phyloP scores from a whole-genome alignment of 1,284 basidiomycete species.

The Marasmius oreades region DNA sequence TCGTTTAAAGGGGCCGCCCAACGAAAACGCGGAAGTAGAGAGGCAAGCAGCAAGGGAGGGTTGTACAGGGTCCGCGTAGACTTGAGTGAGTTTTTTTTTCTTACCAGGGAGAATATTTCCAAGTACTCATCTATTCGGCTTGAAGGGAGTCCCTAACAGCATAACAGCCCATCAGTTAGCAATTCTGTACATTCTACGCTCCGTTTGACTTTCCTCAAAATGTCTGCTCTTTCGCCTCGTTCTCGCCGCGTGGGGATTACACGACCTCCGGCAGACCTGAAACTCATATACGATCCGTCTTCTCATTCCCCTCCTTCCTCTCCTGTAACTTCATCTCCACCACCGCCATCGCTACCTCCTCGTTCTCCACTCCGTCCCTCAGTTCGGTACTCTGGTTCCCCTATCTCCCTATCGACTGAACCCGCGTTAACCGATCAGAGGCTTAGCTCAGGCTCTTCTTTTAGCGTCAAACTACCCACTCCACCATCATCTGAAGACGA shows the following conservation, averaged over 20 bases:
- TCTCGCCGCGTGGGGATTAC: conserved; percentile 15
- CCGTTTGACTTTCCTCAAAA: not conserved
- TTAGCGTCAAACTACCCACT: conserved; percentile 20
- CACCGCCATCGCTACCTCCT: conserved; percentile 22
- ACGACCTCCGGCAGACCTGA: conserved; percentile 19
- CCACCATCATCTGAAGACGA: conserved; percentile 26
- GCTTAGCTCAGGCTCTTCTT: conserved; percentile 8
- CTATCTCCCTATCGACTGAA: conserved; percentile 19
- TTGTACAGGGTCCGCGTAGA: not conserved
- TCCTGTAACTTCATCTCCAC: conserved; percentile 20
- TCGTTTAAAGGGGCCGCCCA: not conserved
- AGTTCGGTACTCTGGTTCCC: conserved; percentile 18
- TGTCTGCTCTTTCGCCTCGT: not conserved
- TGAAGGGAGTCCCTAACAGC: not conserved
- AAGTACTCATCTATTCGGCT: not conserved
- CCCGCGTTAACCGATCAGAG: conserved; percentile 8
- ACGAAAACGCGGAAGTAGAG: not conserved
- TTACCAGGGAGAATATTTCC: not conserved
- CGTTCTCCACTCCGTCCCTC: conserved; percentile 37
- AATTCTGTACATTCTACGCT: not conserved
- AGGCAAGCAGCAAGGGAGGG: not conserved
- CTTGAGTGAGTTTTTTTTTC: not conserved
- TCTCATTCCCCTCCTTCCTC: conserved; percentile 14
- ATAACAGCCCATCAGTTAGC: no score
- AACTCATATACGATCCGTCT: conserved; percentile 10